Percentiles rank a stretch among this genome's conserved stretches.
Evolutionary conservation across 345 rosid genomes (phyloP).

Genomic region (Acer yangbiense): DNA sequence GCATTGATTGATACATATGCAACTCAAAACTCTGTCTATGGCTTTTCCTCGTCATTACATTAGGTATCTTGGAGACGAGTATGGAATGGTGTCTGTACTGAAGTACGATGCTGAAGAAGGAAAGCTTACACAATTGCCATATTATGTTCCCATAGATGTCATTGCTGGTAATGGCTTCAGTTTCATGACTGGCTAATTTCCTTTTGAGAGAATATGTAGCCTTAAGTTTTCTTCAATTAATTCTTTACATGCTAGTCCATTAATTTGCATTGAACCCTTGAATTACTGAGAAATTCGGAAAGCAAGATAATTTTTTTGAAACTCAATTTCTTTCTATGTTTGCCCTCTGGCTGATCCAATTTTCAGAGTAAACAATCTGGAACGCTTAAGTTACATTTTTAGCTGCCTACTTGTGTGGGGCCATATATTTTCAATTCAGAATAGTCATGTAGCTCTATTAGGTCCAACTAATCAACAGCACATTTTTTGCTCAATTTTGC

Average conservation of each 20-base stretch:
- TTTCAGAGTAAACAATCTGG: slow-evolving; percentile 8
- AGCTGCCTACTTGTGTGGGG: neutral
- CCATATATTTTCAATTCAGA: slow-evolving; percentile 5
- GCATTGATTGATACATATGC: slow-evolving; percentile 9
- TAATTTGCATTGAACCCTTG: neutral
- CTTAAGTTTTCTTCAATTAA: neutral
- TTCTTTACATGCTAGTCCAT: neutral
- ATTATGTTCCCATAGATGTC: slow-evolving; percentile 62
- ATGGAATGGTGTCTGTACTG: slow-evolving; percentile 65
- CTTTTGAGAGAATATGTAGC: slow-evolving; percentile 3
- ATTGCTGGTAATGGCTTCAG: slow-evolving; percentile 57
- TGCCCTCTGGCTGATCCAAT: neutral
- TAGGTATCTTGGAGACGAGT: slow-evolving; percentile 88
- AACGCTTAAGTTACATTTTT: slow-evolving; percentile 11
- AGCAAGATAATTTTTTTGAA: neutral
- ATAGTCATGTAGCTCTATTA: slow-evolving; percentile 11
- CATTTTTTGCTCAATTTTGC: slow-evolving; percentile 32
- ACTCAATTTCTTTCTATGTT: neutral
- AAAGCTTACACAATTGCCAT: slow-evolving; percentile 56
- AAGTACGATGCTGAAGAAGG: slow-evolving; percentile 58
- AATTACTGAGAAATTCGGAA: neutral
- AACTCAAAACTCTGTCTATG: neutral
- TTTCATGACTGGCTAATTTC: neutral
- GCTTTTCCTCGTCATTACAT: slow-evolving; percentile 15
- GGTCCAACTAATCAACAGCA: slow-evolving; percentile 8